These are phyloP conservation scores for Fusarium sterilihyphosum DNA, from an alignment of 2,329 filamentous ascomycete genomes.

Conservation along the genomic window DNA sequence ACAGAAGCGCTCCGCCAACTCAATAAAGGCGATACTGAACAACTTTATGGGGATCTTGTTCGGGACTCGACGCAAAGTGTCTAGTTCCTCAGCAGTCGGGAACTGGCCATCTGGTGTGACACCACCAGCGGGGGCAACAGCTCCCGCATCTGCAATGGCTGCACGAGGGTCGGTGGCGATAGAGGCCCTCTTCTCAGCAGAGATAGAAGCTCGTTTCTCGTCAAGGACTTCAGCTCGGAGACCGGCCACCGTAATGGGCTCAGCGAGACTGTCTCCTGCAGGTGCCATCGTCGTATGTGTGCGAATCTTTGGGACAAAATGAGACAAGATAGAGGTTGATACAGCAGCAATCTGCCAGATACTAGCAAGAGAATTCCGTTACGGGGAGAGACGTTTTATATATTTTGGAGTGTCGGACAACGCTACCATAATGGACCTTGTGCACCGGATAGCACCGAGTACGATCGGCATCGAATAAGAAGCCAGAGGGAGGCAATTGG, in stretches of 20 bases:
- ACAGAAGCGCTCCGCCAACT: too few species aligned
- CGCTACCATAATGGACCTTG: slow-evolving; percentile 9
- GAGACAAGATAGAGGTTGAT: background rate
- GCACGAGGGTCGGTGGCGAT: slow-evolving; percentile 25
- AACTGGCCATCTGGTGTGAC: slow-evolving; percentile 17
- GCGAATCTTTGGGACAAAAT: background rate
- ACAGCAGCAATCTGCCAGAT: background rate
- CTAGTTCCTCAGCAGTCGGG: slow-evolving; percentile 53
- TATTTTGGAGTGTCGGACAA: background rate
- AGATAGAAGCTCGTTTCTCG: slow-evolving; percentile 45
- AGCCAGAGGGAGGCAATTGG: background rate
- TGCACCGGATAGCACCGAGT: slow-evolving; percentile 2
- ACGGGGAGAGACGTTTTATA: slow-evolving; percentile 19
- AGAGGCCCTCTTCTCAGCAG: slow-evolving; percentile 45
- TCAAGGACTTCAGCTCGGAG: slow-evolving; percentile 43
- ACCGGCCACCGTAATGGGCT: slow-evolving; percentile 47
- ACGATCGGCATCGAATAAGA: slow-evolving; percentile 14
- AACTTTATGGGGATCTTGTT: slow-evolving; percentile 67
- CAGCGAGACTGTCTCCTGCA: slow-evolving; percentile 47
- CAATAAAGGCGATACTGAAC: slow-evolving; percentile 73
- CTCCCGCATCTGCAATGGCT: background rate
- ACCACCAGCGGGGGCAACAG: background rate
- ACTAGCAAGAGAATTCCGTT: background rate
- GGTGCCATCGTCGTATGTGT: slow-evolving; percentile 41
- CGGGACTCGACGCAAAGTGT: slow-evolving; percentile 62